Base-by-base conservation (phyloP, 2,329 filamentous ascomycete species). In the Leptographium galeiforme region DNA sequence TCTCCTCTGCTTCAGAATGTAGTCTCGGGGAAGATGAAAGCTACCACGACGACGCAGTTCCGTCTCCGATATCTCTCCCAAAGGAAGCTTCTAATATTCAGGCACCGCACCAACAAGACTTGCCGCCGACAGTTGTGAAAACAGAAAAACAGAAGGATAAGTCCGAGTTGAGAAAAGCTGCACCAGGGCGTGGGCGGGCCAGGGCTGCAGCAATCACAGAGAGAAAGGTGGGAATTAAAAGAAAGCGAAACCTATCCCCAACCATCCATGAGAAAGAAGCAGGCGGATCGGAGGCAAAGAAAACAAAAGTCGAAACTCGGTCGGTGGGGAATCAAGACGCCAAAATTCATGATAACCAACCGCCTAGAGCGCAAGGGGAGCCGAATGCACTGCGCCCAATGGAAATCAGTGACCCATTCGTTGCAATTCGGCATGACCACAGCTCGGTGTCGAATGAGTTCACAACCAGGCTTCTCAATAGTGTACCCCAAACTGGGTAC, bases 391-490 rank as follows among this genome's bases (percentile, higher is more conserved):
- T 36, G 4, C 40, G 11, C 14, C 12, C 38, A 2, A 16, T 30
- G 25, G 30, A n/a, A 4, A 36, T n/a, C 7, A 48, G 16, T 16
- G 57, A 58, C 12, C 57, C 57, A 0, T 58, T 58, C 51, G 33
- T 41, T 8, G 52, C 45, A 18, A 4, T 25, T n/a, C 30, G 16
- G 45, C 38, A 16, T 8, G 43, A 18, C 19, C 32, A 25, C 2
- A 18, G 2, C 8, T 25, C 19, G 14, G 19, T 38, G 2, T 41
- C 46, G 33, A 55, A 54, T 1, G 41, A 53, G 14, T 58, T 58
- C 30, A 58, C 56, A 2, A 14, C 54, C 6, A 57, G 49, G 32
- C 48, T 58, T 11, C 34, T 57, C 12, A 50, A 53, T 14, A 52
- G n/a, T 16, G 18, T n/a, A 14, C 3, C 12, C 11, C 14, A 49